These are phyloP conservation scores for Blumeria graminis DNA, from an alignment of 2,329 filamentous ascomycete genomes.

Conservation along the genomic window DNA sequence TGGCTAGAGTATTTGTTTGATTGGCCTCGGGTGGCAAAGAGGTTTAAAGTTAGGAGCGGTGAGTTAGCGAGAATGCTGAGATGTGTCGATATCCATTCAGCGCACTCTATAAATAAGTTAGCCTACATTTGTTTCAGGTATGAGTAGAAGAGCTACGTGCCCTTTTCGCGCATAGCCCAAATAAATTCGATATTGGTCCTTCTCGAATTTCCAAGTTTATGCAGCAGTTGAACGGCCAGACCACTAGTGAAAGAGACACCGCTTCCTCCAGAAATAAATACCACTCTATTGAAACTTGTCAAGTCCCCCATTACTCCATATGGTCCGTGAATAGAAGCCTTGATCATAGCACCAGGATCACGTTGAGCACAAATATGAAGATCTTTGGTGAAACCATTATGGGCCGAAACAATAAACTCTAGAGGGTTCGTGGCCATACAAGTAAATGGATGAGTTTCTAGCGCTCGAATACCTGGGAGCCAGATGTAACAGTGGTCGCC, in stretches of 20 bases:
- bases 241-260: slow-evolving; percentile 34
- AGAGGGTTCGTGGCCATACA: slow-evolving; percentile 21
- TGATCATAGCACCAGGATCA: slow-evolving; percentile 24
- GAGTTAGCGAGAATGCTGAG: slow-evolving; percentile 10
- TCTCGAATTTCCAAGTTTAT: slow-evolving; percentile 16
- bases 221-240: slow-evolving; percentile 22
- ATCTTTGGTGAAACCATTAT: slow-evolving; percentile 32
- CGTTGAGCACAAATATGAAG: slow-evolving; percentile 26
- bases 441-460: slow-evolving; percentile 41
- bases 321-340: slow-evolving; percentile 30
- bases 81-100: slow-evolving; percentile 10
- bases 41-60: not conserved
- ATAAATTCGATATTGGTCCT: slow-evolving; percentile 21
- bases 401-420: slow-evolving; percentile 31
- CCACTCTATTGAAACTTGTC: slow-evolving; percentile 25
- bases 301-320: slow-evolving; percentile 31
- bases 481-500: slow-evolving; percentile 40
- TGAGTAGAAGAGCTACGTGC: slow-evolving; percentile 5
- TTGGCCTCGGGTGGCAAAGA: not conserved
- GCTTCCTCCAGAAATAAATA: slow-evolving; percentile 34
- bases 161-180: slow-evolving; percentile 23
- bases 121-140: no score
- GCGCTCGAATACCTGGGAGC: slow-evolving; percentile 29
- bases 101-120: not conserved
- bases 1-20: not conserved